Base-by-base conservation (phyloP, 1,139 yeast species). In the Scheffersomyces illinoinensis region DNA sequence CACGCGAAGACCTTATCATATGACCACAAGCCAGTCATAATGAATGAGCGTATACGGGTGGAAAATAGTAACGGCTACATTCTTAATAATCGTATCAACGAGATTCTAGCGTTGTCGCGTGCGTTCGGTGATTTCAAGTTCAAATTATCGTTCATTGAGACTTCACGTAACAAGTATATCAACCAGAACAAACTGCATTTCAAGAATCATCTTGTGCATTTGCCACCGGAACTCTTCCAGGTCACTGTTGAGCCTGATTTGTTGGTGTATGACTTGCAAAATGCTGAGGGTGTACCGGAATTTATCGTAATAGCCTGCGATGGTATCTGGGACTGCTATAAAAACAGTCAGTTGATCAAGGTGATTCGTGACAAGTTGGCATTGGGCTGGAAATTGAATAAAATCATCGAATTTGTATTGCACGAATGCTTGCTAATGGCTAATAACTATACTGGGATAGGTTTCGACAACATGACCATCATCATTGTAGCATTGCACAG, bases 311-410 rank as follows among this genome's bases (percentile, higher is more conserved):
- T 88, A 55, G 93, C 93, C 0, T 89, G 95, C 66, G 95, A 89
- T 72, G 95, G 95, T 23, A 85, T 89, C 47, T 89, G 93, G 93
- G 95, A 89, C 69, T 88, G 92, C 63, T 89, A 85, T 71, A 85
- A 84, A 58, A 87, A 88, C 63, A 79, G 77, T 55, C 84, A 86
- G 56, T 68, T 90, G 55, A 73, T 87, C 1, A 73, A 77, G 26
- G 70, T 84, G 47, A 84, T 90, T 55, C 78, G 91, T 65, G 84
- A 85, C 63, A 84, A 86, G 65, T 72, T 89, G 55, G 77, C 83
- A 0, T 67, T 84, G 50, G 92, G 89, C 1, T 80, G 87, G 76
- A 82, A 78, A 61, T 73, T 89, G 47, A 85, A 85, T 54, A 85
- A 84, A 57, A 86, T 89, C 52, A 80, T 84, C 43, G 88, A 87